Base-by-base conservation (phyloP, 352 stramenopile species). In the Phytophthora ramorum region DNA sequence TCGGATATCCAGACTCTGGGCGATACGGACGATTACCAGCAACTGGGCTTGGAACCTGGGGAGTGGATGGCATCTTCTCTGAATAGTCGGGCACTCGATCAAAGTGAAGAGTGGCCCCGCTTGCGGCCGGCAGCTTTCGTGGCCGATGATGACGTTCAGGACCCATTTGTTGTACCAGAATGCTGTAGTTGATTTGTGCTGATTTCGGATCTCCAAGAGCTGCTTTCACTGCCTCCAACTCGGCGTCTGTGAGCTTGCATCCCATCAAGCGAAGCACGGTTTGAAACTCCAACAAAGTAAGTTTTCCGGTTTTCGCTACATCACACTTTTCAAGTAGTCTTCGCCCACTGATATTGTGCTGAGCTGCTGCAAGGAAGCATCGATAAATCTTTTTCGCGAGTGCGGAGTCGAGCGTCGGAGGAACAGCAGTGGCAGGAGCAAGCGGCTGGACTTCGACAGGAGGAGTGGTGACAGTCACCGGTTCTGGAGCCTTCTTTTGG, bases 221-320 rank as follows among this genome's bases (percentile, higher is more conserved):
- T 17, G 63, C 57, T 58, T 87, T 89, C 16, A 91, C 56, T 43
- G 85, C 72, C 9, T 74, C 73, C 13, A 87, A 55, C 52, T 95
- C 86, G 13, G 37, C 28, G 1, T 89, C 74, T 0, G 70, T 70
- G 1, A 95, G 65, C 6, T 66, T 58, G 63, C 86, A 95, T 3
- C 83, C 84, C 73, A 95, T 91, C 37, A 95, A 64, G 1, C 86
- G 81, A n/a, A 95, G 61, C 2, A 95, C 83, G 0, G 84, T 93
- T 58, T 91, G 78, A 37, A 92, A 86, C 57, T 95, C 86, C 14
- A 89, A 58, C 26, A 90, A 37, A 3, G 81, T 87, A 1, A 93
- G 79, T 4, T 75, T 60, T 4, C 86, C 86, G 0, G 73, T 85
- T 37, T 70, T 78, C 14, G 75, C 63, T 6, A 61, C 54, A 58